Base-by-base conservation (phyloP, 768 basidiomycete genomes). In the Cystofilobasidium ferigula region DNA sequence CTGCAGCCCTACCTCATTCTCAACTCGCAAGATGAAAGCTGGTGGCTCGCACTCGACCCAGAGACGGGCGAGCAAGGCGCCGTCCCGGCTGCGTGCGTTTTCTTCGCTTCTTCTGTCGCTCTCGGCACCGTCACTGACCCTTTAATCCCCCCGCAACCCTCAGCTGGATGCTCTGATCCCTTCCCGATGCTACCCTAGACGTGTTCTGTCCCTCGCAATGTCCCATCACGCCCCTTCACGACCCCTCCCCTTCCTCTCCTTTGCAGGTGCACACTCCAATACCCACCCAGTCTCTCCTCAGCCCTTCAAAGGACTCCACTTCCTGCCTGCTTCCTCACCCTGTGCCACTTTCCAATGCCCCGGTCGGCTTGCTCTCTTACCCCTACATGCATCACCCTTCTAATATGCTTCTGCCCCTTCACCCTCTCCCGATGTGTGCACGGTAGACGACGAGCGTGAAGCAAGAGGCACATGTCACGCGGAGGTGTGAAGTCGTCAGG, bases 21-120 rank as follows among this genome's bases (percentile, higher is more conserved):
- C 63, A 61, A 68, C 48, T 61, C 63, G 13, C 35, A 56, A 16
- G 43, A 57, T 22, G 34, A 32, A 67, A 91, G 91, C 54, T 97
- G 92, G 92, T 95, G 91, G 92, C 93, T 88, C 72, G 88, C 86
- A 60, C 83, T 89, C 36, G 88, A 93, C 75, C 78, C 83, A 26
- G 82, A 82, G 60, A 85, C 86, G 56, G 88, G 90, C 12, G 82
- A 80, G 57, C 89, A 93, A 77, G 92, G 92, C 16, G 87, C 93
- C 36, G 88, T 95, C 58, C 92, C 92, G 12, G 87, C 89, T 47
- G 84, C 89, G 64, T 97, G 93, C 69, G 54, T 71, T 35, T 67
- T 63, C n/a, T n/a, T n/a, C n/a, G 5, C 38, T 69, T 61, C 30
- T 56, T 54, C 32, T 32, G 28, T 63, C 5, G 30, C 12, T 30